Base-by-base conservation (phyloP, 805 yeast genomes). In the Tetrapisispora arboricola region DNA sequence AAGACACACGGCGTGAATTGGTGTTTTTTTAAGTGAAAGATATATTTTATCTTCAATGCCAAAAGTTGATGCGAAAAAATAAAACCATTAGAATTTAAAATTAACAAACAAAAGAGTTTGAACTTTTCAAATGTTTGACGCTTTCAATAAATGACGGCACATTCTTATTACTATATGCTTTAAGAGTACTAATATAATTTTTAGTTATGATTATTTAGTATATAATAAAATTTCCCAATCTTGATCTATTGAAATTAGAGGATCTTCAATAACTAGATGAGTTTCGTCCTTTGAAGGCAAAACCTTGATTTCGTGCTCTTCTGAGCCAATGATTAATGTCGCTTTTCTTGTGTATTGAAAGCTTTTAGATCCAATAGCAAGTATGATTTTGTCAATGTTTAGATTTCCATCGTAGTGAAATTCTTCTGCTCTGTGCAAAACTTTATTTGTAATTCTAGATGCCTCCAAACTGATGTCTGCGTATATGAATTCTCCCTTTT, bases 331-430 rank as follows among this genome's bases (percentile, higher is more conserved):
- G 12, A 26, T 26, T 6, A 30, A 7, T 9, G 19, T 19, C 9
- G 17, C 39, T 9, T 10, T 15, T 3, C 21, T 10, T 3, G n/a
- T 19, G 16, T 28, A n/a, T n/a, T 28, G 28, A 2, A 35, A 32
- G 3, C 38, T 39, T 6, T 24, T 16, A 3, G 47, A 47, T 4
- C 47, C 48, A 4, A 75, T 75, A 25, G 78, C 58, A 28, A 84
- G 49, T 1, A 75, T 55, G 13, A 84, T 69, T 46, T 67, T 73
- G 47, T 80, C 86, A 38, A 84, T 61, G 5, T 49, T 58, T n/a
- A 72, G 65, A 12, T 47, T 49, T n/a, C 59, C 64, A 19, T 65
- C 53, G 6, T 51, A 36, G 9, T 54, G 40, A 4, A 49, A 44
- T 32, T 54, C 55, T 2, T 39, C n/a, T 5, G 53, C 41, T 6